Evolutionary conservation across 768 basidiomycete species (phyloP).

Genomic region (Amanita muscaria): DNA sequence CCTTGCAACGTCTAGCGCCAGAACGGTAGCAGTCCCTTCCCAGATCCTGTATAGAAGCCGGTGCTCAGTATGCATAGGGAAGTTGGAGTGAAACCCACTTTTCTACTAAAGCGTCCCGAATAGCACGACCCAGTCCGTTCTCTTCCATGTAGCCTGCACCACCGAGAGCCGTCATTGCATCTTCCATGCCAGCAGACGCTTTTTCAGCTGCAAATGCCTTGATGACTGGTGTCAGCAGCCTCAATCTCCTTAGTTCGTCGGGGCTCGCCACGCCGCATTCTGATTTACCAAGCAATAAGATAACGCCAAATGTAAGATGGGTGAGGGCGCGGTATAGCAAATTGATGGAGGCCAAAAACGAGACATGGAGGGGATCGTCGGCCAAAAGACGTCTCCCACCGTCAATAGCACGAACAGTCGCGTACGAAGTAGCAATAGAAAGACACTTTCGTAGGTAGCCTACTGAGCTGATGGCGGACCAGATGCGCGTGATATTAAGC

Average conservation of each 20-base stretch:
- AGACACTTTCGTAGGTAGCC: slow-evolving; percentile 55
- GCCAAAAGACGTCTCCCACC: slow-evolving; percentile 40
- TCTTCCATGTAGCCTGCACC: slow-evolving; percentile 84
- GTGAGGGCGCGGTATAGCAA: slow-evolving; percentile 57
- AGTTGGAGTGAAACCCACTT: slow-evolving; percentile 27
- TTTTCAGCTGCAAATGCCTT: slow-evolving; percentile 68
- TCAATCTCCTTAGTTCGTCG: slow-evolving; percentile 43
- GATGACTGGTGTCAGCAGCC: slow-evolving; percentile 58
- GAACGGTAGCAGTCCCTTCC: slow-evolving; percentile 68
- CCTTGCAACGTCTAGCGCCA: slow-evolving; percentile 58
- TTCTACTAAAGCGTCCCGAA: slow-evolving; percentile 66
- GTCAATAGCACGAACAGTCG: slow-evolving; percentile 47
- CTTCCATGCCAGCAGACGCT: slow-evolving; percentile 55
- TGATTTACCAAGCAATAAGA: slow-evolving; percentile 48
- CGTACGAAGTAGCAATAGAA: slow-evolving; percentile 56
- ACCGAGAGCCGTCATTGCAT: slow-evolving; percentile 66
- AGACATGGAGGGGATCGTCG: slow-evolving; percentile 55
- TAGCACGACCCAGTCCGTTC: slow-evolving; percentile 58
- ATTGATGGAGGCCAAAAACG: slow-evolving; percentile 51
- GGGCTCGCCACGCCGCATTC: slow-evolving; percentile 45
- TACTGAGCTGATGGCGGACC: slow-evolving; percentile 49
- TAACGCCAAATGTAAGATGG: slow-evolving; percentile 54
- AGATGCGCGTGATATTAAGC: slow-evolving; percentile 69
- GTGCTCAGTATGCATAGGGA: background rate
- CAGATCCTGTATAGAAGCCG: slow-evolving; percentile 45